phyloP scores from a whole-genome alignment of 1,284 basidiomycete genomes.

The Tremellales sp. region DNA sequence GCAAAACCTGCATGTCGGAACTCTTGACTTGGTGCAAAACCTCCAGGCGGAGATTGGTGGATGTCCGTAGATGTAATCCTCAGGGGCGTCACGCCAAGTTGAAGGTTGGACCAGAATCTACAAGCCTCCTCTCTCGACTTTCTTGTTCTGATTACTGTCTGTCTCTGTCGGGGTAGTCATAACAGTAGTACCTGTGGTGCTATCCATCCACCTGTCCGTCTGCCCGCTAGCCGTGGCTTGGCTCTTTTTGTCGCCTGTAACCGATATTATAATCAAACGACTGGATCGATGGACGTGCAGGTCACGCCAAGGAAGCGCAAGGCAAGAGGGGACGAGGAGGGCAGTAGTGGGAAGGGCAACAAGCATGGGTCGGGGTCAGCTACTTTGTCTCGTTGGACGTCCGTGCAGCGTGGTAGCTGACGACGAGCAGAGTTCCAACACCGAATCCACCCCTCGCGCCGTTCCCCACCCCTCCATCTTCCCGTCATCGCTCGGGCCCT shows the following conservation, averaged over 20 bases:
- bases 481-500: slow-evolving; percentile 18
- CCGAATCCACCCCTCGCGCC: slow-evolving; percentile 37
- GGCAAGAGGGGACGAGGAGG: slow-evolving; percentile 8
- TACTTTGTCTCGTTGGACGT: not conserved
- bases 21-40: not conserved
- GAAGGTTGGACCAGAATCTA: no score
- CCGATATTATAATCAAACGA: not conserved
- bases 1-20: not conserved
- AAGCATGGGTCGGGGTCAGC: slow-evolving; percentile 23
- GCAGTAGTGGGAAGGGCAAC: slow-evolving; percentile 12
- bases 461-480: slow-evolving; percentile 39
- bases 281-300: slow-evolving; percentile 6
- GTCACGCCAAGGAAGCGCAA: slow-evolving; percentile 35
- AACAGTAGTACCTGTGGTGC: not conserved
- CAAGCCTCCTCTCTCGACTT: not conserved
- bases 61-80: no score
- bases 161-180: not conserved
- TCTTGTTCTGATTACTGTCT: not conserved
- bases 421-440: slow-evolving; percentile 9
- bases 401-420: slow-evolving; percentile 2
- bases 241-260: not conserved
- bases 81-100: no score
- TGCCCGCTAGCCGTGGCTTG: not conserved
- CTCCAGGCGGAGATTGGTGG: not conserved
- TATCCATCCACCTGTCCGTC: not conserved